These are phyloP conservation scores for Bryoglossum gracile DNA, from an alignment of 495 filamentous ascomycete species.

Conservation along the genomic window DNA sequence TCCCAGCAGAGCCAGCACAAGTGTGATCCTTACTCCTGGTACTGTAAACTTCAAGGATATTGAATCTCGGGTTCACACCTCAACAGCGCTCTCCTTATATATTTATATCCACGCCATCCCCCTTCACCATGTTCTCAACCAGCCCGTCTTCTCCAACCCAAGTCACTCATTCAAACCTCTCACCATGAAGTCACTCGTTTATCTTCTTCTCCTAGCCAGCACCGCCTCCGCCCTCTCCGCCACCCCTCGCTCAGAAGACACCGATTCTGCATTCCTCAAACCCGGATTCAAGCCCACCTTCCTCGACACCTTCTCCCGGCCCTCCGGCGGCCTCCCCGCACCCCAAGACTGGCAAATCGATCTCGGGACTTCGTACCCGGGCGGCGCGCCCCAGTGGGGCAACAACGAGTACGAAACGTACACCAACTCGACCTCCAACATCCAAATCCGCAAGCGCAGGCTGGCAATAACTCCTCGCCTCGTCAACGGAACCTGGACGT, in stretches of 20 bases:
- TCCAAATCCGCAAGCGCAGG: constrained; percentile 17
- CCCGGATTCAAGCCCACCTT: constrained; percentile 21
- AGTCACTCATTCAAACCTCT: too few relatives aligned
- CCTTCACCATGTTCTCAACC: too few relatives aligned
- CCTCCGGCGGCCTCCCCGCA: constrained; percentile 16
- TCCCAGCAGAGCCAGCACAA: too few relatives aligned
- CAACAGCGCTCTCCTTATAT: too few relatives aligned
- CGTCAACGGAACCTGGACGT: constrained; percentile 21
- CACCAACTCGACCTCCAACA: constrained; percentile 22
- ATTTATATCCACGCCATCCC: too few relatives aligned
- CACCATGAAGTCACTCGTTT: constrained; percentile 6
- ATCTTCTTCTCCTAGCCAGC: background rate
- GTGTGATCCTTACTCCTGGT: too few relatives aligned
- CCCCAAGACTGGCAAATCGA: constrained; percentile 24
- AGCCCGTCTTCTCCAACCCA: too few relatives aligned
- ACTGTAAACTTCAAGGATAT: too few relatives aligned
- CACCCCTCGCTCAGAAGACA: background rate
- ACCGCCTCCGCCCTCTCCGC: background rate
- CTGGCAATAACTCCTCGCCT: constrained; percentile 23
- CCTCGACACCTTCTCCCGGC: constrained; percentile 21
- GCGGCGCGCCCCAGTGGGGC: constrained; percentile 27
- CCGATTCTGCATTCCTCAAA: background rate
- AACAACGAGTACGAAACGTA: constrained; percentile 29
- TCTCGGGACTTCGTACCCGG: constrained; percentile 27
- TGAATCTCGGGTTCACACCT: too few relatives aligned